A percentile compares a stretch with the other conserved stretches of the same genome.
phyloP scores from a whole-genome alignment of 441 rosid genomes.

The Populus hybrid region DNA sequence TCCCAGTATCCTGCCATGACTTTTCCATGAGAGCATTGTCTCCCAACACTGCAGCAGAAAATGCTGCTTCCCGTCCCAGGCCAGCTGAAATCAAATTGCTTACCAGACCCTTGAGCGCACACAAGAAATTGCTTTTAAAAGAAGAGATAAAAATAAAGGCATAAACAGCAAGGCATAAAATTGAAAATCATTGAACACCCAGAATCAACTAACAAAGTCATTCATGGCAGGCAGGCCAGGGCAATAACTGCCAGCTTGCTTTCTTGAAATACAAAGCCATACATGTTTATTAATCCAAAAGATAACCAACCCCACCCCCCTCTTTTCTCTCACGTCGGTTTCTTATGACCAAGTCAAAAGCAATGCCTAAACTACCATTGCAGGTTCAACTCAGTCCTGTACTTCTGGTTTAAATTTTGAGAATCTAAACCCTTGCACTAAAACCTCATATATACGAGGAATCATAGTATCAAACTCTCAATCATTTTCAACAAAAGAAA shows the following conservation, averaged over 20 bases:
- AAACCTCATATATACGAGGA: background rate
- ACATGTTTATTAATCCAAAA: background rate
- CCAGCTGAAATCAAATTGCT: conserved; percentile 85
- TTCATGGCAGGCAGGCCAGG: background rate
- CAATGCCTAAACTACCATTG: background rate
- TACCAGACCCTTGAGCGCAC: conserved; percentile 62
- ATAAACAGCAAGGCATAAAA: background rate
- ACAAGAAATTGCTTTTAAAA: conserved; percentile 3
- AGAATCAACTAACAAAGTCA: background rate
- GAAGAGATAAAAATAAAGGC: background rate
- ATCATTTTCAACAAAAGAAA: background rate
- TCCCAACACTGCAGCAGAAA: conserved; percentile 90
- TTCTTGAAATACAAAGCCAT: background rate
- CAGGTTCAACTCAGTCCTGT: background rate
- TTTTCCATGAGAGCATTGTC: conserved; percentile 98
- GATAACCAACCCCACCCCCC: background rate
- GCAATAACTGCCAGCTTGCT: background rate
- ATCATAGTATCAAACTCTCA: background rate
- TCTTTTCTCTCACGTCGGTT: no score
- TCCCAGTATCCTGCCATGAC: conserved; percentile 99
- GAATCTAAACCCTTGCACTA: no score
- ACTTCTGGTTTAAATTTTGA: background rate
- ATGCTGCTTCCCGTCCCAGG: conserved; percentile 94
- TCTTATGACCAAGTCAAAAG: background rate
- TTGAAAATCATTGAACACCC: background rate